Base-by-base conservation (phyloP, 176 grass and related monocot genomes). In the Triticum turgidum region DNA sequence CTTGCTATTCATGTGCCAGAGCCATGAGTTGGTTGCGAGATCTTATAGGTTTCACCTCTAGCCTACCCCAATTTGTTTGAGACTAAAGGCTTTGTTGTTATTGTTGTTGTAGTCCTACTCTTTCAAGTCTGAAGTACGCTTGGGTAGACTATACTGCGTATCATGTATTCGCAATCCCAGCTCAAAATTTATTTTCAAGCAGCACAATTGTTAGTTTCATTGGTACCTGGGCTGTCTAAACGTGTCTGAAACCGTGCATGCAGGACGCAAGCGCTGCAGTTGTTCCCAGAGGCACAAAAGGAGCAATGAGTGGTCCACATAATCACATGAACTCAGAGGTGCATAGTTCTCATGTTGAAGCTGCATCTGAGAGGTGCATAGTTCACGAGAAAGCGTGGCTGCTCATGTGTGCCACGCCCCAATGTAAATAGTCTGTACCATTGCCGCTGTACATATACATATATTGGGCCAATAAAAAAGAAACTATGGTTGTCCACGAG, bases 201-300 rank as follows among this genome's bases (percentile, higher is more conserved):
- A 32, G 25, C 24, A 30, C 33, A 18, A 39, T 38, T 65, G 30
- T 30, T 80, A 35, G 18, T 78, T 80, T 21, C 11, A 3, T 64
- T 56, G 30, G 42, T 67, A 66, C 51, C 32, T 47, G n/a, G 18
- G 84, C 29, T 20, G 61, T 62, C 77, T 3, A 64, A 78, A 52
- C 45, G 41, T 77, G 52, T 87, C 10, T 84, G 64, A 65, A 72
- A 65, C n/a, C 80, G 14, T 68, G 10, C 75, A 14, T 85, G 41
- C 88, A 97, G 94, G 86, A 92, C 84, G 9, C 87, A 92, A 81
- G 86, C 87, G 25, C 80, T 97, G 66, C 83, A 89, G 18, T 80
- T 94, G 32, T 92, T 97, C 87, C 88, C 92, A 47, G 73, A 61
- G 20, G 35, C 34, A 24, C 84, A 80, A 20, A 97, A 97, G 12